Conservation (phyloP, 2,329 filamentous ascomycete genomes). For the Ceratocystis destructans region DNA sequence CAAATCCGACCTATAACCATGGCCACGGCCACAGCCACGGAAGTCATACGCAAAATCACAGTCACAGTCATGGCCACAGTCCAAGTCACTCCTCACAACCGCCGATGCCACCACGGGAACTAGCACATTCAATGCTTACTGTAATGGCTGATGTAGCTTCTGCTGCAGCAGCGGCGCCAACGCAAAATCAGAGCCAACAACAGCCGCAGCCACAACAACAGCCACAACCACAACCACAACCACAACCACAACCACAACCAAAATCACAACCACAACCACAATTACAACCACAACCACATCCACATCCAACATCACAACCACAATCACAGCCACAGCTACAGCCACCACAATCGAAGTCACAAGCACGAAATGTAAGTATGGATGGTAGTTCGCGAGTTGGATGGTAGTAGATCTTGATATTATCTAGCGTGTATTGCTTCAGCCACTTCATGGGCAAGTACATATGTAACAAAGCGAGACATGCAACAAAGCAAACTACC, state of each 20-base stretch:
- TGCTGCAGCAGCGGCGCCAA: background rate
- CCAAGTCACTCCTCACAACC: constrained; percentile 14
- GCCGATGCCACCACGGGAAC: constrained; percentile 2
- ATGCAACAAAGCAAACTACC: background rate
- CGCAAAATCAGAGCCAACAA: background rate
- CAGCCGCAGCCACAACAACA: background rate
- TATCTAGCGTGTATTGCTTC: background rate
- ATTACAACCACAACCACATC: background rate
- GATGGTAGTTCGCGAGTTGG: constrained; percentile 2
- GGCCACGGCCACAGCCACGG: background rate
- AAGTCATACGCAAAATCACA: background rate
- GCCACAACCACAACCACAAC: background rate
- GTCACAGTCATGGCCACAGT: constrained; percentile 9
- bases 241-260: background rate
- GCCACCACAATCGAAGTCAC: background rate
- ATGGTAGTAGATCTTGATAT: constrained; percentile 1
- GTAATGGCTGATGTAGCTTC: constrained; percentile 17
- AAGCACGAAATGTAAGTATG: background rate
- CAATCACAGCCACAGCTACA: too few species aligned
- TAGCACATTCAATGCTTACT: constrained; percentile 12
- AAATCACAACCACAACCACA: too few species aligned
- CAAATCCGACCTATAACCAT: constrained; percentile 5
- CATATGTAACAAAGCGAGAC: background rate
- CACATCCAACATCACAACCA: background rate
- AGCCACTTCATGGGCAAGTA: background rate